Base-by-base conservation (phyloP, 106 monocot species). In the Phalaenopsis equestris region DNA sequence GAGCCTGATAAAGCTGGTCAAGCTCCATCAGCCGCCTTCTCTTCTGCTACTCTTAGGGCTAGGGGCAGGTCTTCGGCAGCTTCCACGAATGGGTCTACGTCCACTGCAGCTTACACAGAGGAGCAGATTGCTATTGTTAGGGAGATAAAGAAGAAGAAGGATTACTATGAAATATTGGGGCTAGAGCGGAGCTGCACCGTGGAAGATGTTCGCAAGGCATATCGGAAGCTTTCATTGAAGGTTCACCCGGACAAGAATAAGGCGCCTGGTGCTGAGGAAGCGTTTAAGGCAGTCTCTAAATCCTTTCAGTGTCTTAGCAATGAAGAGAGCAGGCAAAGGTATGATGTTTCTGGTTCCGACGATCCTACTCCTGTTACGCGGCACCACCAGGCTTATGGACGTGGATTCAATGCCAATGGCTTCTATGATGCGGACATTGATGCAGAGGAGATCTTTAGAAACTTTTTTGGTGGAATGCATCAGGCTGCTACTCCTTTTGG, bases 161-260 rank as follows among this genome's bases (percentile, higher is more conserved):
- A 99, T 78, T 99, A 94, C 77, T 99, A 99, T 64, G 85, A 87
- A 82, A 98, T 98, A n/a, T 83, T 98, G 10, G 92, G 89, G 1
- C 42, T 98, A 41, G 94, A 92, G 84, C 81, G 82, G 11, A 80
- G 52, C 37, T 98, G 94, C 79, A 89, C 86, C 6, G 94, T 91
- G 21, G 97, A 98, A 78, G 94, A 98, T 67, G 97, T 98, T 38
- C 82, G 94, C 45, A 98, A 92, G 79, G 92, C 92, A 0, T 98
- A 98, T 64, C 83, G 94, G 1, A 98, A 98, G 84, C 82, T 98
- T 19, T 98, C 97, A 1, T 64, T 98, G 56, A 98, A 94, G 81
- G 97, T 98, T 52, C 97, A 98, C 43, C 97, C 97, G 0, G 97
- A 98, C 72, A 98, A 98, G 68, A 98, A 98, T 85, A 87, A 92